Evolutionary conservation across 306 rosid genomes (phyloP).

Genomic region (Chamaecrista fasciculata): DNA sequence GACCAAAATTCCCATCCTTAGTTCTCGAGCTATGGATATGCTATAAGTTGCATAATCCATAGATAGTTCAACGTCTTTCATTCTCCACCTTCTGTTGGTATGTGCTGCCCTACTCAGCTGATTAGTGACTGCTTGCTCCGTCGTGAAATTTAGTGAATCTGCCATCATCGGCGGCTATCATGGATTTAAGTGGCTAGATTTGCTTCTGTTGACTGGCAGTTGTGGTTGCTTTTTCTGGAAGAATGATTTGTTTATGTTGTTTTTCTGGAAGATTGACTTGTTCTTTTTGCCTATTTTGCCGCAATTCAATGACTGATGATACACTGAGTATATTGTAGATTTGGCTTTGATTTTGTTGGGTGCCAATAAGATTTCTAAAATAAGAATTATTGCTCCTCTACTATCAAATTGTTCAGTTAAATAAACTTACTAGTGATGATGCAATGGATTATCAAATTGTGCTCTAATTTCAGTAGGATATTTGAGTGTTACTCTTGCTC

Average conservation of each 20-base stretch:
- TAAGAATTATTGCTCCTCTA: too few relatives aligned
- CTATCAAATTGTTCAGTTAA: too few relatives aligned
- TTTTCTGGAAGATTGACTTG: too few relatives aligned
- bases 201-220: neutral
- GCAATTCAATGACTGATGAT: neutral
- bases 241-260: neutral
- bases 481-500: too few relatives aligned
- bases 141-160: neutral
- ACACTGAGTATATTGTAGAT: neutral
- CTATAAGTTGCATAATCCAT: conserved; percentile 3
- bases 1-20: too few relatives aligned
- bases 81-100: conserved; percentile 9
- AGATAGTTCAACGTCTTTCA: conserved; percentile 4
- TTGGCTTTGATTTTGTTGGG: neutral
- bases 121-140: conserved; percentile 9
- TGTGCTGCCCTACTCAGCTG: conserved; percentile 19
- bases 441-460: too few relatives aligned
- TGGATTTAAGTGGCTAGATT: neutral
- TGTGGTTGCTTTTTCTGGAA: neutral
- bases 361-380: neutral
- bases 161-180: conserved; percentile 13
- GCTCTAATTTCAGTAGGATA: too few relatives aligned
- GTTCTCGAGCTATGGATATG: conserved; percentile 4
- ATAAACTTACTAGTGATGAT: too few relatives aligned
- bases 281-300: neutral